These are phyloP conservation scores for Erythrobasidium yunnanense DNA, from an alignment of 768 basidiomycete genomes.

Conservation along the genomic window DNA sequence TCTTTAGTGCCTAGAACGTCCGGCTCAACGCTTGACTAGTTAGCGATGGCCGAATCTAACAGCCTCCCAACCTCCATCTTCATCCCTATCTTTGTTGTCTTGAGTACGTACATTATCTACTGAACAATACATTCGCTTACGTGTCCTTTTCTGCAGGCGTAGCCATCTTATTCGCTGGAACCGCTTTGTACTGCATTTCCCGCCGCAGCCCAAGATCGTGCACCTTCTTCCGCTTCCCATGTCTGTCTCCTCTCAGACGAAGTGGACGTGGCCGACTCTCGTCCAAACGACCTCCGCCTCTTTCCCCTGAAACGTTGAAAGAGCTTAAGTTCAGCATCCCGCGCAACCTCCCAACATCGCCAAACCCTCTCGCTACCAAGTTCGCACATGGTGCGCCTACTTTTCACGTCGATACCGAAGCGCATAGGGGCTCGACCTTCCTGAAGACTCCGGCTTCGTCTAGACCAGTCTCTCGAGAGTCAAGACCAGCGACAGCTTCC, in stretches of 20 bases:
- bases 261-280: neutral
- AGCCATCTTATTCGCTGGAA: neutral
- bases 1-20: too few species aligned
- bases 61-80: neutral
- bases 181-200: neutral
- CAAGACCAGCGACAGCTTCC: neutral
- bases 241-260: neutral
- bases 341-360: neutral
- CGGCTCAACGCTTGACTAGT: too few species aligned
- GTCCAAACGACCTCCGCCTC: neutral
- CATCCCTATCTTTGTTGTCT: conserved; percentile 9
- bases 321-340: neutral
- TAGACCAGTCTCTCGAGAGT: neutral
- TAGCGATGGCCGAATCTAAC: too few species aligned
- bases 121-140: neutral
- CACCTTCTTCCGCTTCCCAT: too few species aligned
- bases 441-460: neutral
- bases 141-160: neutral
- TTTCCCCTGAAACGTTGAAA: neutral
- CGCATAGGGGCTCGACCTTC: neutral
- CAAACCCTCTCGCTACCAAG: neutral
- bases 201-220: neutral
- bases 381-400: too few species aligned
- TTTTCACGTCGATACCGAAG: too few species aligned
- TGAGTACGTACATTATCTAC: neutral